Percentiles rank a stretch among this genome's conserved stretches.
phyloP scores from a whole-genome alignment of 2,329 filamentous ascomycete genomes.

The Cordyceps javanica region DNA sequence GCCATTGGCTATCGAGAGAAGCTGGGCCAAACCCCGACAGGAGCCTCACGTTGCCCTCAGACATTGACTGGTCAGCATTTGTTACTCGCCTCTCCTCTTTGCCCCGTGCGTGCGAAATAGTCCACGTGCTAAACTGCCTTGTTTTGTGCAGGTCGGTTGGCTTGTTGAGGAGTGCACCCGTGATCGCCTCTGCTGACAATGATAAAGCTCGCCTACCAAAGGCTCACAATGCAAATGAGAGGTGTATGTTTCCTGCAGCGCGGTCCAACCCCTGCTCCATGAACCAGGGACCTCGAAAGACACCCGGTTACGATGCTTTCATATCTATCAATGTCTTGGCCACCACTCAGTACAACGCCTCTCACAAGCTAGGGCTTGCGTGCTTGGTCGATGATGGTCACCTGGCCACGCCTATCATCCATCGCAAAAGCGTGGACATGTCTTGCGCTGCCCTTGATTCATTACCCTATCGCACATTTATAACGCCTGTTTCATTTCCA shows the following conservation, averaged over 20 bases:
- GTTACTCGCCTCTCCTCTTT: not conserved
- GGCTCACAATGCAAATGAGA: not conserved
- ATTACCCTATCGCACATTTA: not conserved
- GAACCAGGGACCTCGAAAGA: not conserved
- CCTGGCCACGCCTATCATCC: not conserved
- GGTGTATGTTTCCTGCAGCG: not conserved
- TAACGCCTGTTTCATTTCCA: not conserved
- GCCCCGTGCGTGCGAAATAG: not conserved
- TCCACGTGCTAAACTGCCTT: slow-evolving; percentile 1
- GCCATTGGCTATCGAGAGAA: not conserved
- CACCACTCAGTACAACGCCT: not conserved
- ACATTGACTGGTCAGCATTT: slow-evolving; percentile 6
- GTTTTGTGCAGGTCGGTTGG: not conserved
- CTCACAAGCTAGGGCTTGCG: not conserved
- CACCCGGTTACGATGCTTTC: not conserved
- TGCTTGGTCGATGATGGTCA: not conserved
- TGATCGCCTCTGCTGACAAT: not conserved
- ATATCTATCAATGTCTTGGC: not conserved
- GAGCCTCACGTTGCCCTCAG: not conserved
- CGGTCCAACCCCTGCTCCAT: not conserved
- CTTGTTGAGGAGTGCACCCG: not conserved
- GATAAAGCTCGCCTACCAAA: not conserved
- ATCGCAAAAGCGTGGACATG: not conserved
- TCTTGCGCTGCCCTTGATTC: not conserved
- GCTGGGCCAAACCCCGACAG: not conserved